Percentiles rank a stretch among this genome's conserved stretches.
Evolutionary conservation across 495 filamentous ascomycete species (phyloP).

Genomic region (Pyronema omphalodes): DNA sequence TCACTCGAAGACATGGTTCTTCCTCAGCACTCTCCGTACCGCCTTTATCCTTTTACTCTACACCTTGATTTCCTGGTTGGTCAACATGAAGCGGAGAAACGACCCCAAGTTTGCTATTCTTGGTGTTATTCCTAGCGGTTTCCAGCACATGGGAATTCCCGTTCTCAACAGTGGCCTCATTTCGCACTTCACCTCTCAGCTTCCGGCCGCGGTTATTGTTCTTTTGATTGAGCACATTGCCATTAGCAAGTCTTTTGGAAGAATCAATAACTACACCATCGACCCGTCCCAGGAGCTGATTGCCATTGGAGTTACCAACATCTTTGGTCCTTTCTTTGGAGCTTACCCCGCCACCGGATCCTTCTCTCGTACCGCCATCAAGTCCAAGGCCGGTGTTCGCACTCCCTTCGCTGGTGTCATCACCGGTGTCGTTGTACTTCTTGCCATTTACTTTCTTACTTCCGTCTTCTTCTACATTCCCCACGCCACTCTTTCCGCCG

Average conservation of each 20-base stretch:
- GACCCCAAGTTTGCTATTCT: constrained; percentile 49
- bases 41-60: constrained; percentile 88
- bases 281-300: constrained; percentile 93
- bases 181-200: constrained; percentile 37
- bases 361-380: constrained; percentile 94
- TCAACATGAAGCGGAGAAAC: constrained; percentile 40
- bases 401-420: constrained; percentile 86
- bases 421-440: constrained; percentile 68
- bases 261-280: constrained; percentile 96
- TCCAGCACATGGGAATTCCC: constrained; percentile 14
- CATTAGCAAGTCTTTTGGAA: constrained; percentile 95
- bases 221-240: constrained; percentile 89
- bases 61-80: constrained; percentile 75
- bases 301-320: constrained; percentile 80
- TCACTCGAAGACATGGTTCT: constrained; percentile 66
- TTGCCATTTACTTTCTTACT: constrained; percentile 88
- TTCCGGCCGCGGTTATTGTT: constrained; percentile 77
- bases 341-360: constrained; percentile 91
- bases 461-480: constrained; percentile 94
- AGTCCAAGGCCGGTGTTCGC: constrained; percentile 89
- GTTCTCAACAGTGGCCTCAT: constrained; percentile 36
- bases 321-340: constrained; percentile 85
- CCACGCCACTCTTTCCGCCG: constrained; percentile 62
- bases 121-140: constrained; percentile 54
- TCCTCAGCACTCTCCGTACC: constrained; percentile 70